Evolutionary conservation across 2,329 filamentous ascomycete genomes (phyloP).

Genomic region (Aspergillus sp.): DNA sequence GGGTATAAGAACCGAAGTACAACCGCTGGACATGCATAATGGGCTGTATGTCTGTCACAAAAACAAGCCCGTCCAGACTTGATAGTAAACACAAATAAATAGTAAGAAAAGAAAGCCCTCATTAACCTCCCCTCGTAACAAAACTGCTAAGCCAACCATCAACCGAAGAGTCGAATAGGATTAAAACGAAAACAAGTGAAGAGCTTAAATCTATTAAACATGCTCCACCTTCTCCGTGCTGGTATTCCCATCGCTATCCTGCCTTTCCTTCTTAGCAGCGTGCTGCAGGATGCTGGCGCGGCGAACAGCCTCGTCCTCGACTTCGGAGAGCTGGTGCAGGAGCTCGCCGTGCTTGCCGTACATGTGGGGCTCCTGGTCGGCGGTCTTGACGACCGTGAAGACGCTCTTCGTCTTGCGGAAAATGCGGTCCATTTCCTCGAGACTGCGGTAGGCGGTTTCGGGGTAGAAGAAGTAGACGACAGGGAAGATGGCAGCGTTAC

Average conservation of each 20-base stretch:
- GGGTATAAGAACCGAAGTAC: not conserved
- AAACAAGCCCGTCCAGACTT: not conserved
- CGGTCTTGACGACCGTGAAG: slow-evolving; percentile 52
- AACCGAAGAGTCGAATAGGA: not conserved
- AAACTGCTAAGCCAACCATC: not conserved
- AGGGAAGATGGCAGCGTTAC: slow-evolving; percentile 56
- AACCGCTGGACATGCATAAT: not conserved
- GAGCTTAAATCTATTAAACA: not conserved
- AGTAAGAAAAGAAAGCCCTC: not conserved
- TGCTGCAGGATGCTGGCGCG: slow-evolving; percentile 29
- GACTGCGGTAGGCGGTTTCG: slow-evolving; percentile 58
- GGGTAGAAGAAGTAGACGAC: slow-evolving; percentile 63
- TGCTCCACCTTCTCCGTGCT: slow-evolving; percentile 16
- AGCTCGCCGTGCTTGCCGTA: slow-evolving; percentile 60
- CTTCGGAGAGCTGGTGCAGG: slow-evolving; percentile 52
- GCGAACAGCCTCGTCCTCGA: slow-evolving; percentile 41
- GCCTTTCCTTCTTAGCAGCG: slow-evolving; percentile 15
- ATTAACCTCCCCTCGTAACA: not conserved
- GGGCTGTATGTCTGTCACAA: not conserved
- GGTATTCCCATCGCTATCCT: slow-evolving; percentile 18
- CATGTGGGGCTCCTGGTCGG: slow-evolving; percentile 53
- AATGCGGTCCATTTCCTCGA: slow-evolving; percentile 71
- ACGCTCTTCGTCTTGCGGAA: slow-evolving; percentile 56
- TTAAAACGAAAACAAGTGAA: not conserved
- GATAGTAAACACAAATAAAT: not conserved